Conservation (phyloP, 768 basidiomycete genomes). For the Pleurotus tuoliensis region DNA sequence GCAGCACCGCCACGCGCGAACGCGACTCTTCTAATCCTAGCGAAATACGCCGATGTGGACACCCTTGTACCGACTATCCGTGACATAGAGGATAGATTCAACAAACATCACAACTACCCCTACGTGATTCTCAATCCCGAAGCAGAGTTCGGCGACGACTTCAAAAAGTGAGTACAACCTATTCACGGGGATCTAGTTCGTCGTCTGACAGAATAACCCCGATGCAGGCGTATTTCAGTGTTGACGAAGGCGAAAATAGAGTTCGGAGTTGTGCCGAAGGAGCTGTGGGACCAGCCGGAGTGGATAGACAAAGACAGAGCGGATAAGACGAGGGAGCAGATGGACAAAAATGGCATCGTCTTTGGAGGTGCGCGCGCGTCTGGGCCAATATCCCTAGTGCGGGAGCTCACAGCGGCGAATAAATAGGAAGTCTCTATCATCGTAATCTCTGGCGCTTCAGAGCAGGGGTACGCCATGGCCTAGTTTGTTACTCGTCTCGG, state of each 20-base stretch:
- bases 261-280: too few relatives aligned
- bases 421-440: slow-evolving; percentile 29
- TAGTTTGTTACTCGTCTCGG: too few relatives aligned
- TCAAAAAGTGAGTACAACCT: neutral
- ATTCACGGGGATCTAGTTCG: too few relatives aligned
- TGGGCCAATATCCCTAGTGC: too few relatives aligned
- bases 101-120: slow-evolving; percentile 72
- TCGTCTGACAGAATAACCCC: neutral
- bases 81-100: slow-evolving; percentile 80
- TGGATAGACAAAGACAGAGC: slow-evolving; percentile 74
- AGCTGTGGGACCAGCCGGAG: slow-evolving; percentile 44
- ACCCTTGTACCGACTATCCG: slow-evolving; percentile 60
- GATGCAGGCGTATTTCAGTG: neutral
- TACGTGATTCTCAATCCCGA: slow-evolving; percentile 64
- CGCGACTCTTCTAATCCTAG: slow-evolving; percentile 46
- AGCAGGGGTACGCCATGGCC: slow-evolving; percentile 30
- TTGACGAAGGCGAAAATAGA: neutral
- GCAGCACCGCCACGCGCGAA: slow-evolving; percentile 22
- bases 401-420: too few relatives aligned
- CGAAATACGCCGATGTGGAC: slow-evolving; percentile 58
- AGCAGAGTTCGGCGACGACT: neutral
- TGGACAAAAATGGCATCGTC: slow-evolving; percentile 47
- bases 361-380: slow-evolving; percentile 27
- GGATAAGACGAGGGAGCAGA: slow-evolving; percentile 48
- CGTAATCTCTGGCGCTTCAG: slow-evolving; percentile 73